Base-by-base conservation (phyloP, 2,329 filamentous ascomycete species). In the Aspergillus brunneoviolaceus region DNA sequence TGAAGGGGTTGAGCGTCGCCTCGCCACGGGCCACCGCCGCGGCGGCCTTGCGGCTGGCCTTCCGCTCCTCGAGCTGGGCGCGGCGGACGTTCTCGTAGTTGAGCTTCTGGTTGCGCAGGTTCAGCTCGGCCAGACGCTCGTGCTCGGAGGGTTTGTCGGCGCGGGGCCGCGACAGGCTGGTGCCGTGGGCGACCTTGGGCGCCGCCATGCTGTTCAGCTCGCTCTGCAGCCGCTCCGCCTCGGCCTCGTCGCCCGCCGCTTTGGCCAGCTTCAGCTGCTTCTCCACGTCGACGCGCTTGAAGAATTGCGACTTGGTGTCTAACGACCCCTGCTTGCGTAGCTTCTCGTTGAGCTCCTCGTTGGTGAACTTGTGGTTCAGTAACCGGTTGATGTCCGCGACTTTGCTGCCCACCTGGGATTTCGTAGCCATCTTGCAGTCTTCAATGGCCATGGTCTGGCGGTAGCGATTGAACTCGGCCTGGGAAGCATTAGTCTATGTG, bases 51-150 rank as follows among this genome's bases (percentile, higher is more conserved):
- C 85, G 85, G 68, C 81, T 81, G 65, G 82, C 83, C 53, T 85
- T 84, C 67, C 88, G 85, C 78, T 99, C 95, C 67, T 89, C 89
- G 58, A 96, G 82, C 72, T 97, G 90, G 0, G 93, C 94, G 74
- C 91, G 90, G 61, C 94, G 91, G n/a, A 98, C 90, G 51, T 90
- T 88, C 72, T 96, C 91, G n/a, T 86, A 85, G 71, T 97, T 97
- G 67, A 88, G 84, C 60, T 88, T 87, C 63, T 94, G 88, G 76
- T 96, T 97, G 71, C 90, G 87, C 29, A 86, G 83, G 76, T 99
- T 99, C 65, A 96, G 82, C 70, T 89, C 85, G 0, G 91, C 90
- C 25, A 98, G 84, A 29, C 90, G 88, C 65, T 96, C 91, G 74
- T 94, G 91, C 74, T 96, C 89, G 11, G 81, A 82, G 35, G 84